Evolutionary conservation across 176 grass and related monocot genomes (phyloP).

Genomic region (Cenchrus purpureus): DNA sequence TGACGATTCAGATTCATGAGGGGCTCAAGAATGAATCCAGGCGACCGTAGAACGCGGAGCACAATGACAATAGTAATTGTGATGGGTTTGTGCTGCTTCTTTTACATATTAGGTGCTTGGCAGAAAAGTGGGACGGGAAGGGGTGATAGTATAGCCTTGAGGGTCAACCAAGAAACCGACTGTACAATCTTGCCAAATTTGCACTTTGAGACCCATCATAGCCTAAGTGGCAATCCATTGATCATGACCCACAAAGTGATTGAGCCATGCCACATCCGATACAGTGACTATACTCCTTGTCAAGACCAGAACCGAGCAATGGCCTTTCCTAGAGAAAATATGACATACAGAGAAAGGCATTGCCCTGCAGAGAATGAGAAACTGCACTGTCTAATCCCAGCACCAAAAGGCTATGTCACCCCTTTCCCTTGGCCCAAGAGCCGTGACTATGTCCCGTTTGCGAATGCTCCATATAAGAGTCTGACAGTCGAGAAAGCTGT

Average conservation of each 20-base stretch:
- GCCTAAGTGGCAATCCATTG: constrained; percentile 46
- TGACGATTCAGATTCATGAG: constrained; percentile 69
- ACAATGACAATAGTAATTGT: constrained; percentile 66
- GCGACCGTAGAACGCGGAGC: constrained; percentile 53
- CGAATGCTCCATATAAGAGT: constrained; percentile 78
- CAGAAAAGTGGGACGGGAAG: constrained; percentile 81
- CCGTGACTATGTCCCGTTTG: constrained; percentile 75
- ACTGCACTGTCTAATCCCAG: constrained; percentile 72
- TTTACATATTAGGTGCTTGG: constrained; percentile 85
- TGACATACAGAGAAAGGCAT: constrained; percentile 77
- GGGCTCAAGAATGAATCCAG: constrained; percentile 67
- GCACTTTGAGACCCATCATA: constrained; percentile 87
- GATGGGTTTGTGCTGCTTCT: constrained; percentile 74
- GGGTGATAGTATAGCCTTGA: constrained; percentile 73
- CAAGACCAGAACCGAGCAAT: constrained; percentile 75
- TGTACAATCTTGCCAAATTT: constrained; percentile 78
- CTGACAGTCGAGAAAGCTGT: constrained; percentile 70
- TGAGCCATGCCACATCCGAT: constrained; percentile 62
- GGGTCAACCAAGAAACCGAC: constrained; percentile 66
- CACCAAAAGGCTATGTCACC: constrained; percentile 76
- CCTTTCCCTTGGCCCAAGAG: constrained; percentile 88
- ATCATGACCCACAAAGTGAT: constrained; percentile 58
- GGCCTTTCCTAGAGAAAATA: constrained; percentile 75
- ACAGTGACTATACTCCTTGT: constrained; percentile 80
- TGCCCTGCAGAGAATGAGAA: constrained; percentile 72